These are phyloP conservation scores for Exophiala spinifera DNA, from an alignment of 2,329 filamentous ascomycete species.

Conservation along the genomic window DNA sequence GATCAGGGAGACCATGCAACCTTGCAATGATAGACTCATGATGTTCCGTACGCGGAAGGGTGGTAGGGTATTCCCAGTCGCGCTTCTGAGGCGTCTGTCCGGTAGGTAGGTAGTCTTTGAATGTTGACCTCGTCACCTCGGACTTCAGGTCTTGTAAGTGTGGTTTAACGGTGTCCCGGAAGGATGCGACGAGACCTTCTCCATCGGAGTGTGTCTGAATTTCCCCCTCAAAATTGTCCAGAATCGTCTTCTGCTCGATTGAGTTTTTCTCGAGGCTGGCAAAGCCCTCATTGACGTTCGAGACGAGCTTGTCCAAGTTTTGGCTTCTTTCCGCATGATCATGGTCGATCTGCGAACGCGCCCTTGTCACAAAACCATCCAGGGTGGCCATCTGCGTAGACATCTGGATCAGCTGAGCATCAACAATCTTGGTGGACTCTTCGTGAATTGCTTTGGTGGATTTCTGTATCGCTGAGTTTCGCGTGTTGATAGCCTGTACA, in stretches of 20 bases:
- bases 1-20: constrained; percentile 43
- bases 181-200: constrained; percentile 11
- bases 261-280: constrained; percentile 10
- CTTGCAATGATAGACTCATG: constrained; percentile 57
- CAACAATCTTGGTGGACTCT: constrained; percentile 84
- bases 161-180: constrained; percentile 17
- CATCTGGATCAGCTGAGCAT: constrained; percentile 83
- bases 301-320: constrained; percentile 64
- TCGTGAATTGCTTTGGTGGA: constrained; percentile 85
- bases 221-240: constrained; percentile 11
- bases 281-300: constrained; percentile 14
- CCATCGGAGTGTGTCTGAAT: constrained; percentile 12
- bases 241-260: constrained; percentile 6
- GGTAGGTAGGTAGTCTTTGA: constrained; percentile 80
- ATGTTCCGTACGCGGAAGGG: constrained; percentile 70
- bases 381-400: constrained; percentile 84
- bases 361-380: constrained; percentile 83
- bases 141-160: constrained; percentile 54
- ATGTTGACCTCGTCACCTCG: constrained; percentile 59
- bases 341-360: constrained; percentile 72
- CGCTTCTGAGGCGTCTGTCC: constrained; percentile 81
- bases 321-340: constrained; percentile 68
- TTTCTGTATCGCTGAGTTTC: constrained; percentile 77
- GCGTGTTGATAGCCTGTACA: constrained; percentile 65
- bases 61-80: constrained; percentile 75